Percentiles rank a stretch among this genome's conserved stretches.
Evolutionary conservation across 2,329 filamentous ascomycete species (phyloP).

Genomic region (Ophiostoma novo-ulmi): DNA sequence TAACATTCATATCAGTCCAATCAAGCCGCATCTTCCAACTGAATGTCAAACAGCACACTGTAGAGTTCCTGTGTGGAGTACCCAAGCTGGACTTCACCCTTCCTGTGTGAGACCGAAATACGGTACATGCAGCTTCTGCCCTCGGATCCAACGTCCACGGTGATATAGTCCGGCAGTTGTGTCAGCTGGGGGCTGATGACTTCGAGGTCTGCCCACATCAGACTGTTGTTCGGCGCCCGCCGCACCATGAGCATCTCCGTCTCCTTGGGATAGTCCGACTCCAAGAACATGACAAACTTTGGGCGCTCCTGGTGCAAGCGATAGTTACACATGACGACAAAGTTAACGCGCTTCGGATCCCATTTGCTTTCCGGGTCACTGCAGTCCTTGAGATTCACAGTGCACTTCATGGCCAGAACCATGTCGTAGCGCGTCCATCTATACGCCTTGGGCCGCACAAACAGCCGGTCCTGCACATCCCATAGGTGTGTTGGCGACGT

Average conservation of each 20-base stretch:
- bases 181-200: constrained; percentile 12
- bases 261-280: constrained; percentile 17
- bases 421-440: constrained; percentile 23
- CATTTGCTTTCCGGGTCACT: neutral
- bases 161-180: neutral
- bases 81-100: neutral
- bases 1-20: too few species aligned
- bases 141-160: neutral
- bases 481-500: constrained; percentile 21
- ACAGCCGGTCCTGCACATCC: constrained; percentile 24
- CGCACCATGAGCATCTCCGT: constrained; percentile 22
- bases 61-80: neutral
- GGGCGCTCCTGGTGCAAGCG: neutral
- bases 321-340: constrained; percentile 12
- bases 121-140: neutral
- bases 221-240: constrained; percentile 17
- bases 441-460: constrained; percentile 23
- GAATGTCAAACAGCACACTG: neutral
- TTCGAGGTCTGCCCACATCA: constrained; percentile 21
- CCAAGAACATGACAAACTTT: constrained; percentile 14
- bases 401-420: constrained; percentile 21
- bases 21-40: neutral
- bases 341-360: neutral
- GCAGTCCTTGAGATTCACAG: neutral
- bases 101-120: neutral